phyloP scores from a whole-genome alignment of 2,329 filamentous ascomycete species.

The Penicillium palitans region DNA sequence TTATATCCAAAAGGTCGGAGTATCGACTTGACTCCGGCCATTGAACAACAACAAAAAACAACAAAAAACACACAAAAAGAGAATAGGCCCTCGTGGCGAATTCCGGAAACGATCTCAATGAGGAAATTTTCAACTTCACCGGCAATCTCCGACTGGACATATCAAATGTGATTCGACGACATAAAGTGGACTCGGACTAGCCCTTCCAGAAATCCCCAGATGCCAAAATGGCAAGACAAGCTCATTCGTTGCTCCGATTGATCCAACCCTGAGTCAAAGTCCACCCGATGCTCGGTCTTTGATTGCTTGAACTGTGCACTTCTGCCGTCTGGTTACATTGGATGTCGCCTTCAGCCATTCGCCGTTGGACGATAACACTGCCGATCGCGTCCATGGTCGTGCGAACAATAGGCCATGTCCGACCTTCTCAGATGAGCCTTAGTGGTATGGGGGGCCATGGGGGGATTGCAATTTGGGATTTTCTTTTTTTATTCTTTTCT shows the following conservation, averaged over 20 bases:
- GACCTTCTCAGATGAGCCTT: slow-evolving; percentile 15
- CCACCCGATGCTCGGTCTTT: slow-evolving; percentile 1
- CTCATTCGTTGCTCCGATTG: slow-evolving; percentile 7
- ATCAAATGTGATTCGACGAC: slow-evolving; percentile 11
- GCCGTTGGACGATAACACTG: slow-evolving; percentile 11
- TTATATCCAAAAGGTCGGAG: not conserved
- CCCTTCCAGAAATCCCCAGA: slow-evolving; percentile 17
- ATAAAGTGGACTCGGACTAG: slow-evolving; percentile 15
- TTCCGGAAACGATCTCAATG: not conserved
- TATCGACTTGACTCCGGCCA: not conserved
- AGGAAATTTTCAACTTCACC: slow-evolving; percentile 14
- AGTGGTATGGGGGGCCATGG: not conserved
- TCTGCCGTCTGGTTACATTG: slow-evolving; percentile 33
- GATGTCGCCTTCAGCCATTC: slow-evolving; percentile 8
- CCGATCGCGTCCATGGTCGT: slow-evolving; percentile 27
- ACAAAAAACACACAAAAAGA: not conserved
- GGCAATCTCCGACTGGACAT: slow-evolving; percentile 17
- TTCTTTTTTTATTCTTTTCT: slow-evolving; percentile 8
- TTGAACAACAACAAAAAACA: not conserved
- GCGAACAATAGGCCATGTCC: slow-evolving; percentile 20
- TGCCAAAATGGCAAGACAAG: not conserved
- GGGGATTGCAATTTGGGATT: not conserved
- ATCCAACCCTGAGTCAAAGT: not conserved
- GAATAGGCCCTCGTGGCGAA: slow-evolving; percentile 4
- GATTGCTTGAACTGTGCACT: slow-evolving; percentile 4